Conservation (phyloP, 2,329 filamentous ascomycete species). For the Aotearoamyces nothofagi region DNA sequence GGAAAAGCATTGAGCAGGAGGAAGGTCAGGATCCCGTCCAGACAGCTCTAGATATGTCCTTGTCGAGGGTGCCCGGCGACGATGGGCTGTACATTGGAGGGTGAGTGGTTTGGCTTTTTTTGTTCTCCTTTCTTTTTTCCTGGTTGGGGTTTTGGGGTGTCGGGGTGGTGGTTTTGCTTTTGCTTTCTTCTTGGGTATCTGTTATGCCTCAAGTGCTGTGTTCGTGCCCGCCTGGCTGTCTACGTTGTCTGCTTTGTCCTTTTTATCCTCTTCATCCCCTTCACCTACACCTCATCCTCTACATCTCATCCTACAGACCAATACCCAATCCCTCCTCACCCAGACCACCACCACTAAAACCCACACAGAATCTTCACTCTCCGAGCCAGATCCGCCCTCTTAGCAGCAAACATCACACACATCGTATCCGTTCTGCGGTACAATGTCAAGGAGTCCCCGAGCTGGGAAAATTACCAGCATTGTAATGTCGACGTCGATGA, state of each 20-base stretch:
- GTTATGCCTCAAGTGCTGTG: not conserved
- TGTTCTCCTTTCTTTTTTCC: slow-evolving; percentile 4
- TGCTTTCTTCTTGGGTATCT: not conserved
- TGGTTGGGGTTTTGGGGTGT: not conserved
- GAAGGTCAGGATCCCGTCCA: no score
- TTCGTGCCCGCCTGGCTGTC: not conserved
- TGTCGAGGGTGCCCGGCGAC: slow-evolving; percentile 54
- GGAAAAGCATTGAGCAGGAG: no score
- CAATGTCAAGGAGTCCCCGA: slow-evolving; percentile 38
- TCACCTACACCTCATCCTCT: slow-evolving; percentile 20
- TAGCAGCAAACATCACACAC: slow-evolving; percentile 69
- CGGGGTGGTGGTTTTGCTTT: not conserved
- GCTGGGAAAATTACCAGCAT: slow-evolving; percentile 49
- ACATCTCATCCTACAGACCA: slow-evolving; percentile 9
- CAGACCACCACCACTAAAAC: slow-evolving; percentile 4
- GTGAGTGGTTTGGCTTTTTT: slow-evolving; percentile 29
- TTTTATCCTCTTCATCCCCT: slow-evolving; percentile 3
- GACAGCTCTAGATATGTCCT: slow-evolving; percentile 31
- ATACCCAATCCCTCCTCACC: slow-evolving; percentile 1
- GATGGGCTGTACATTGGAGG: slow-evolving; percentile 67
- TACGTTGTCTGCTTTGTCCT: not conserved
- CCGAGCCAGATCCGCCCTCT: slow-evolving; percentile 53
- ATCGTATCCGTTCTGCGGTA: slow-evolving; percentile 70
- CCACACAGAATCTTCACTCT: slow-evolving; percentile 59
- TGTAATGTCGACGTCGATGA: slow-evolving; percentile 78